A percentile compares a stretch with the other conserved stretches of the same genome.
These are phyloP conservation scores for Pyrus communis DNA, from an alignment of 306 rosid genomes.

Conservation along the genomic window DNA sequence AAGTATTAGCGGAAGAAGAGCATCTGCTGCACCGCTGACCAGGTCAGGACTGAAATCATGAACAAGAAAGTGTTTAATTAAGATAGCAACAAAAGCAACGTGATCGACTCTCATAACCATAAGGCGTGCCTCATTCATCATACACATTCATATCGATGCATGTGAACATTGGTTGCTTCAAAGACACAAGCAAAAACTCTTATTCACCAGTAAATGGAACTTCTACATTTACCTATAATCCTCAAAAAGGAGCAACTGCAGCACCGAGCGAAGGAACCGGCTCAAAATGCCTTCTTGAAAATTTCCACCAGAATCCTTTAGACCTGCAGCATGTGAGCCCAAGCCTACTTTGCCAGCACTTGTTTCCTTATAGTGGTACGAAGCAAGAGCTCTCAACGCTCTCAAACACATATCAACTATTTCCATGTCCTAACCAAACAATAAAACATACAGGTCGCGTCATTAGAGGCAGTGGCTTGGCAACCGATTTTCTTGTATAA, in stretches of 20 bases:
- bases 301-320: conserved; percentile 50
- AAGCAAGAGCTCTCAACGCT: conserved; percentile 83
- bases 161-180: too few relatives aligned
- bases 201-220: background rate
- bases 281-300: conserved; percentile 77
- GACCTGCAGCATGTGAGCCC: conserved; percentile 55
- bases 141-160: too few relatives aligned
- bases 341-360: conserved; percentile 60
- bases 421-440: conserved; percentile 58
- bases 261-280: conserved; percentile 68
- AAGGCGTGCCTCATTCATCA: background rate
- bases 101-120: background rate
- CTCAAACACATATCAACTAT: conserved; percentile 77
- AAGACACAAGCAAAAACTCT: too few relatives aligned
- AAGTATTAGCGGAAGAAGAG: conserved; percentile 81
- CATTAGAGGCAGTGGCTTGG: background rate
- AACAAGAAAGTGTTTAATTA: background rate
- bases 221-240: conserved; percentile 58
- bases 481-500: background rate
- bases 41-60: conserved; percentile 66
- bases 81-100: background rate
- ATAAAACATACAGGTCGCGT: background rate
- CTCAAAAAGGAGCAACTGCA: conserved; percentile 83
- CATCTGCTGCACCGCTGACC: conserved; percentile 91
- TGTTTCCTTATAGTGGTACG: conserved; percentile 69